Base-by-base conservation (phyloP, 306 rosid genomes). In the Gillenia trifoliata region DNA sequence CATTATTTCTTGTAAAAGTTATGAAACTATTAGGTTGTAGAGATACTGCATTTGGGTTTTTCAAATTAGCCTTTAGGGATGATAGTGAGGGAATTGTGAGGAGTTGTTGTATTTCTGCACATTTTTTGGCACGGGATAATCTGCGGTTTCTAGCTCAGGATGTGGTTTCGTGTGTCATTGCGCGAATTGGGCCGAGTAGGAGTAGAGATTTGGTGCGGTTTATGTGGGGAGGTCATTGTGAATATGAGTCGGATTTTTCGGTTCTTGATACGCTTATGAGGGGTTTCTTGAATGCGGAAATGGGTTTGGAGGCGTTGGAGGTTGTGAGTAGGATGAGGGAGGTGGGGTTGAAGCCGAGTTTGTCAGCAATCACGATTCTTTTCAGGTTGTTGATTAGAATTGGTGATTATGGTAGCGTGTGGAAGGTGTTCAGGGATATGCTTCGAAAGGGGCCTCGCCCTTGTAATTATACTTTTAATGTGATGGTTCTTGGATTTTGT, bases 381-480 rank as follows among this genome's bases (percentile, higher is more conserved):
- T 28, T 87, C 23, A 83, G 67, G 74, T 41, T 88, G 79, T 84
- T 91, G 64, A 86, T 91, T 80, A 85, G 82, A 75, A 61, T 82
- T 78, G 95, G 93, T 73, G 93, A 89, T 75, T 88, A 84, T 83
- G 85, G 88, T 82, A 87, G 86, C 74, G 87, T 91, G 64, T 89
- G 96, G 96, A 89, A 83, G 86, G 71, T 89, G 67, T 84, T 88
- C 25, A 79, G 81, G 68, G 90, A 85, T 73, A 78, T 88, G 84
- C 57, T 86, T 31, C 25, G 54, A 5, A 73, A 30, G 43, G 96
- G 93, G 70, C 97, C 97, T 41, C 36, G 22, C 8, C 97, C 90
- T 10, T 50, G 69, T 57, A 82, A 50, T 72, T 49, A 57, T 54
- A 82, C 78, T 3, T 85, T 89, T 75, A 86, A 66, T 49, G 26